Conservation (phyloP, 1,139 yeast genomes). For the Kodamaea arcana region DNA sequence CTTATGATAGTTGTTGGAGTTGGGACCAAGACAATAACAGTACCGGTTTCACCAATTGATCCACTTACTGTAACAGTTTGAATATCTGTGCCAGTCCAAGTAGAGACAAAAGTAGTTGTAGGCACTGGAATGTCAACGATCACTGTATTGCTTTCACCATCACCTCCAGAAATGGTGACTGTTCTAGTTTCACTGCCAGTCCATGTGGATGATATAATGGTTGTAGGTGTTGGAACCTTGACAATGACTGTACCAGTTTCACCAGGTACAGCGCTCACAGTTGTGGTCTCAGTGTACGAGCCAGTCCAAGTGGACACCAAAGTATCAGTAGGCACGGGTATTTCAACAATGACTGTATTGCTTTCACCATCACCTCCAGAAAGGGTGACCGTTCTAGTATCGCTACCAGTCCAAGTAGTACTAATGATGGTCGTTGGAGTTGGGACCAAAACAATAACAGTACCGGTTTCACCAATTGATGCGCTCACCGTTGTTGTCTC, state of each 20-base stretch:
- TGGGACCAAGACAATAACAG: slow-evolving; percentile 16
- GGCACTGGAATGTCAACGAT: slow-evolving; percentile 16
- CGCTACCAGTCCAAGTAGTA: slow-evolving; percentile 8
- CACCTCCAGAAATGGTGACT: slow-evolving; percentile 9
- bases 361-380: slow-evolving; percentile 8
- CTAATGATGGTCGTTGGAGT: slow-evolving; percentile 7
- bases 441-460: slow-evolving; percentile 14
- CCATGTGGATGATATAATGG: slow-evolving; percentile 10
- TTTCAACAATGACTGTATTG: slow-evolving; percentile 11
- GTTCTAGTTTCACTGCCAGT: slow-evolving; percentile 8
- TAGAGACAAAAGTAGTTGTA: slow-evolving; percentile 8
- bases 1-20: slow-evolving; percentile 9
- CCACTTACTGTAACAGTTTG: neutral
- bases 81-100: slow-evolving; percentile 4
- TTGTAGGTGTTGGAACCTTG: slow-evolving; percentile 10
- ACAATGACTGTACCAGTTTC: slow-evolving; percentile 7
- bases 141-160: slow-evolving; percentile 13
- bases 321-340: slow-evolving; percentile 8
- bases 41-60: slow-evolving; percentile 4
- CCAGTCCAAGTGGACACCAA: slow-evolving; percentile 11
- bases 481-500: slow-evolving; percentile 3
- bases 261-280: slow-evolving; percentile 7
- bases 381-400: slow-evolving; percentile 9
- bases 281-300: slow-evolving; percentile 1
- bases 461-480: slow-evolving; percentile 12